Base-by-base conservation (phyloP, 2,329 filamentous ascomycete species). In the Colletotrichum viniferum region DNA sequence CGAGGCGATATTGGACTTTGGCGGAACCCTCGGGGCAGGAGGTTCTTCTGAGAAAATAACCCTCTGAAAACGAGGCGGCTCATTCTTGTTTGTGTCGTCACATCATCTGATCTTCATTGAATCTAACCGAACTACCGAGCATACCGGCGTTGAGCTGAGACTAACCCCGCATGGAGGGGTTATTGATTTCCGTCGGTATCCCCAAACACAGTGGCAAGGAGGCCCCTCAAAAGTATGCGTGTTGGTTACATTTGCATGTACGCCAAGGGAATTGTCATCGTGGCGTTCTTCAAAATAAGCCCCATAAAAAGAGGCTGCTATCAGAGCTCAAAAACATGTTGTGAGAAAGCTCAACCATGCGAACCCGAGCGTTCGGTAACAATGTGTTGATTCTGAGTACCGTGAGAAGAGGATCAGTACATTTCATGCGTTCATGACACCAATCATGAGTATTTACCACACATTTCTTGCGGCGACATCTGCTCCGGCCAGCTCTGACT, bases 51-150 rank as follows among this genome's bases (percentile, higher is more conserved):
- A 6, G 2, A 18, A 28, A 9, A 28, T 3, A 5, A 7, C 4
- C 13, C 16, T 5, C 26, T 16, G 55, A 28, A 28, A 34, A 62
- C 2, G n/a, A 32, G 30, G 32, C 32, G 28, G 30, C n/a, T 8
- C 18, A 18, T 61, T 61, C n/a, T 18, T 16, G 21, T 38, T 18
- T 32, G 18, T 64, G 61, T 64, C 61, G 61, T 63, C 61, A 64
- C 21, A 64, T 43, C 61, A 64, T 64, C 61, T 26, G 61, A 64
- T 64, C 32, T 64, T 62, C 30, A 34, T 7, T 61, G 18, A 7
- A 32, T 61, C n/a, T 52, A 52, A 21, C 43, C 43, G 58, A 34
- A 21, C 30, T 24, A 62, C 43, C 28, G 28, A 34, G n/a, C n/a
- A 21, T 34, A 34, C 30, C 30, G 30, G 58, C 18, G n/a, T n/a